Conservation (phyloP, 2,329 filamentous ascomycete genomes). For the Fusarium odoratissimum region DNA sequence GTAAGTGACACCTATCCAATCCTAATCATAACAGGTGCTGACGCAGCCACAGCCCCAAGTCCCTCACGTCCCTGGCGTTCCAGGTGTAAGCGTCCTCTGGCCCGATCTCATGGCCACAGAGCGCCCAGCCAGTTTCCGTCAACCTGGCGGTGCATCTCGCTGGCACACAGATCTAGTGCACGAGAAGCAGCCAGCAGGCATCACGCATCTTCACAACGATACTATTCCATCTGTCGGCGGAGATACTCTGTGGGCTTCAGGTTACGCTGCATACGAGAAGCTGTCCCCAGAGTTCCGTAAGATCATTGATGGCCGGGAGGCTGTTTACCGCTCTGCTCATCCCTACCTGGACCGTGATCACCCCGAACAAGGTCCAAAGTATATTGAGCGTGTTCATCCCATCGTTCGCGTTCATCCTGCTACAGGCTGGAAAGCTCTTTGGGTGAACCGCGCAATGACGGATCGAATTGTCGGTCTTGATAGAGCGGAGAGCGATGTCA, state of each 20-base stretch:
- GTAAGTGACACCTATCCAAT: conserved; percentile 54
- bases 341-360: conserved; percentile 73
- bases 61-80: conserved; percentile 74
- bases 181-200: conserved; percentile 75
- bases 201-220: conserved; percentile 78
- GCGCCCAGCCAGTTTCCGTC: conserved; percentile 69
- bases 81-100: conserved; percentile 76
- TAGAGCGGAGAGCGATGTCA: conserved; percentile 74
- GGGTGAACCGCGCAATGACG: conserved; percentile 78
- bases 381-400: conserved; percentile 75
- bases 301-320: conserved; percentile 74
- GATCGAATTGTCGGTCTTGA: conserved; percentile 76
- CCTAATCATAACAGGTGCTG: fast-evolving
- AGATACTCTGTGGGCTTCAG: conserved; percentile 78
- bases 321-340: conserved; percentile 75
- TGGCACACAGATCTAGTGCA: conserved; percentile 81
- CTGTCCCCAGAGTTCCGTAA: conserved; percentile 76
- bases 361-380: conserved; percentile 70
- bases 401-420: conserved; percentile 77
- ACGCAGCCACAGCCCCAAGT: conserved; percentile 69
- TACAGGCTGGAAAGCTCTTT: conserved; percentile 80
- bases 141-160: conserved; percentile 73
- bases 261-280: conserved; percentile 79
- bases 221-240: conserved; percentile 73
- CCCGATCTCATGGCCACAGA: conserved; percentile 75